Evolutionary conservation across 2,329 filamentous ascomycete genomes (phyloP).

Genomic region (Xylariaceae sp.): DNA sequence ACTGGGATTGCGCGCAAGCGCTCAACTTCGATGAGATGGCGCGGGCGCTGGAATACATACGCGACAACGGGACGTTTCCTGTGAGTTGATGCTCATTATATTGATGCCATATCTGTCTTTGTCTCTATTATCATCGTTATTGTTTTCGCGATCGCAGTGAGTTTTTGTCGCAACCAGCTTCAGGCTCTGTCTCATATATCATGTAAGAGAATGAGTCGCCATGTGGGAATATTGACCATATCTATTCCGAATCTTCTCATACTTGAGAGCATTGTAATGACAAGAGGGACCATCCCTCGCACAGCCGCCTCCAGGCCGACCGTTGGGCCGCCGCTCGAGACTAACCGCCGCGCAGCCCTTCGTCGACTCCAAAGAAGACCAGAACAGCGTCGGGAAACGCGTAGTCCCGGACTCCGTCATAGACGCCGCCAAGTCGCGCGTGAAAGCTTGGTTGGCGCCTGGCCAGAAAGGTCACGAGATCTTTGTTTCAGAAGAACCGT

Average conservation of each 20-base stretch:
- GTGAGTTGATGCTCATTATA: slow-evolving; percentile 38
- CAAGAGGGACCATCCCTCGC: not conserved
- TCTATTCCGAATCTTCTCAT: not conserved
- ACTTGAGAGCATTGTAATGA: not conserved
- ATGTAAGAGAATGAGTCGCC: not conserved
- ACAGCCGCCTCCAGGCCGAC: not conserved
- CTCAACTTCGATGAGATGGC: slow-evolving; percentile 67
- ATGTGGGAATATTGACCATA: not conserved
- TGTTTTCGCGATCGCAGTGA: not conserved
- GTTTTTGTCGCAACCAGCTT: not conserved
- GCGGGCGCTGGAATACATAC: slow-evolving; percentile 64
- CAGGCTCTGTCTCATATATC: not conserved
- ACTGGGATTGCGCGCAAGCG: slow-evolving; percentile 88
- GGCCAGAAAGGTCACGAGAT: slow-evolving; percentile 40
- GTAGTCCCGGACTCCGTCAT: slow-evolving; percentile 48
- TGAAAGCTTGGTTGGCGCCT: slow-evolving; percentile 43
- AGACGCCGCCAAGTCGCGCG: slow-evolving; percentile 41
- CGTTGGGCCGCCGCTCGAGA: not conserved
- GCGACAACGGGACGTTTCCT: slow-evolving; percentile 58
- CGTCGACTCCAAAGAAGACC: slow-evolving; percentile 54
- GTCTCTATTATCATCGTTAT: not conserved
- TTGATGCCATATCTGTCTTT: not conserved
- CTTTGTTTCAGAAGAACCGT: slow-evolving; percentile 2
- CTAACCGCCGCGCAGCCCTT: slow-evolving; percentile 36
- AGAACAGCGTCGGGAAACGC: slow-evolving; percentile 54